A percentile compares a stretch with the other conserved stretches of the same genome.
phyloP scores from a whole-genome alignment of 352 stramenopile species.

The Phytopythium kandeliae region DNA sequence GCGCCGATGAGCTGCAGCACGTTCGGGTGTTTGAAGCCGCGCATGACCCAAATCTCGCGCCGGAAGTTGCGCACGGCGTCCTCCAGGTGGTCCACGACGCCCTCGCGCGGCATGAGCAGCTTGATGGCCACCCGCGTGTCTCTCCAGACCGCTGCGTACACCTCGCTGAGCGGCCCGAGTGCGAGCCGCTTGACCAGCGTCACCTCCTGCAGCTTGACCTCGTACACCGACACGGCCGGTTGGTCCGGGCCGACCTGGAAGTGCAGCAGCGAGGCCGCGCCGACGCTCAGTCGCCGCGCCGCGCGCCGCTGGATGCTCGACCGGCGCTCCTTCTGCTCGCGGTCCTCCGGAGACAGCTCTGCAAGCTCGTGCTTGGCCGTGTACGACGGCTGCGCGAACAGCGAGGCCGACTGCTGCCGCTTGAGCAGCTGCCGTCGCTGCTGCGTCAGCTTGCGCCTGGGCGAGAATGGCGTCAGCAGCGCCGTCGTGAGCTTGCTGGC shows the following conservation, averaged over 20 bases:
- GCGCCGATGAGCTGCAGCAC: constrained; percentile 73
- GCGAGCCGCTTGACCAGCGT: constrained; percentile 69
- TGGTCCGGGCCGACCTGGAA: constrained; percentile 75
- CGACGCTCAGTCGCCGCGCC: constrained; percentile 58
- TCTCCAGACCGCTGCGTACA: constrained; percentile 73
- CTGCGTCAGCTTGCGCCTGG: background rate
- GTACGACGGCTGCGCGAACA: constrained; percentile 67
- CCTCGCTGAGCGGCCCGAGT: constrained; percentile 59
- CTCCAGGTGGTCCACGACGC: constrained; percentile 58
- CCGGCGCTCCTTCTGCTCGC: constrained; percentile 55
- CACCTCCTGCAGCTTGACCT: constrained; percentile 76
- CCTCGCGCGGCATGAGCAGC: constrained; percentile 66
- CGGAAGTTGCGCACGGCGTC: constrained; percentile 77
- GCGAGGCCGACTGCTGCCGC: constrained; percentile 19
- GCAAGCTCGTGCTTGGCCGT: constrained; percentile 44
- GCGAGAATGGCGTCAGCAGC: constrained; percentile 1
- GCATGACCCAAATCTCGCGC: constrained; percentile 82
- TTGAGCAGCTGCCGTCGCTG: constrained; percentile 2
- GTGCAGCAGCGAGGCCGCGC: constrained; percentile 43
- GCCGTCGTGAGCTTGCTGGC: constrained; percentile 1
- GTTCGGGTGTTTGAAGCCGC: constrained; percentile 59
- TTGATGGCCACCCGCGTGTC: constrained; percentile 76
- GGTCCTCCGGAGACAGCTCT: constrained; percentile 40
- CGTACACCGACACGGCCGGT: constrained; percentile 61
- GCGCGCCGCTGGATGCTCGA: constrained; percentile 47